Percentiles rank a stretch among this genome's conserved stretches.
phyloP scores from a whole-genome alignment of 805 yeast genomes.

The Kodamaea nitidulidarum region DNA sequence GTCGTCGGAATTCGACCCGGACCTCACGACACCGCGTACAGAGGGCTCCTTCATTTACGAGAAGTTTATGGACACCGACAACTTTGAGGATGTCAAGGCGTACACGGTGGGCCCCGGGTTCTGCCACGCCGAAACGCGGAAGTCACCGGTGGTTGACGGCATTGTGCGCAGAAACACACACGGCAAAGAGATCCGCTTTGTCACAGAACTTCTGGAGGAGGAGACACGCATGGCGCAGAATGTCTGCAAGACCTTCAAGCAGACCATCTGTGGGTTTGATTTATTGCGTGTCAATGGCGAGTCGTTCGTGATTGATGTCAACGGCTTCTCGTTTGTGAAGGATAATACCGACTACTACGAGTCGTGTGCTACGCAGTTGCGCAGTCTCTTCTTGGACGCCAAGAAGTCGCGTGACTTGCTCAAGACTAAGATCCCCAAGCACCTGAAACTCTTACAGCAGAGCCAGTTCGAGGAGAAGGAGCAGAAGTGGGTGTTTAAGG shows the following conservation, averaged over 20 bases:
- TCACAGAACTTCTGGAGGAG: conserved; percentile 70
- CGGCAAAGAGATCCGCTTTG: conserved; percentile 91
- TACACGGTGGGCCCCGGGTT: conserved; percentile 88
- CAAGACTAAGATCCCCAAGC: conserved; percentile 34
- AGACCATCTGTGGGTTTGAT: conserved; percentile 96
- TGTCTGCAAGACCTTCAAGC: conserved; percentile 75
- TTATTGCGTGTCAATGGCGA: conserved; percentile 81
- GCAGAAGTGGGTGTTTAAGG: conserved; percentile 96
- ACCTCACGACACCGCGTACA: conserved; percentile 67
- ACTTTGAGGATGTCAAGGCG: conserved; percentile 97
- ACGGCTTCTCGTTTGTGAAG: conserved; percentile 96
- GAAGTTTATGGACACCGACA: conserved; percentile 95
- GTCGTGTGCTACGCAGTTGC: conserved; percentile 69
- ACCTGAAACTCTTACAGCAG: conserved; percentile 30
- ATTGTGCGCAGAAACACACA: conserved; percentile 95
- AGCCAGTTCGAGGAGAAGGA: conserved; percentile 52
- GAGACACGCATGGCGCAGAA: conserved; percentile 79
- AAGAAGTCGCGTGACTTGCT: conserved; percentile 38
- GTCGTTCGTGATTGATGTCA: conserved; percentile 93
- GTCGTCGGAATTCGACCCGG: conserved; percentile 92
- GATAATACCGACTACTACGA: conserved; percentile 87
- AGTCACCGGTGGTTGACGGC: conserved; percentile 99
- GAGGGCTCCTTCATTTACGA: conserved; percentile 92
- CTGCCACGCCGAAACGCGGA: conserved; percentile 98
- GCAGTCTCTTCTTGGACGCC: conserved; percentile 64